Evolutionary conservation across 805 yeast species (phyloP), one percentile per base, ranked within the genome.

Genomic region (Candida germanica): DNA sequence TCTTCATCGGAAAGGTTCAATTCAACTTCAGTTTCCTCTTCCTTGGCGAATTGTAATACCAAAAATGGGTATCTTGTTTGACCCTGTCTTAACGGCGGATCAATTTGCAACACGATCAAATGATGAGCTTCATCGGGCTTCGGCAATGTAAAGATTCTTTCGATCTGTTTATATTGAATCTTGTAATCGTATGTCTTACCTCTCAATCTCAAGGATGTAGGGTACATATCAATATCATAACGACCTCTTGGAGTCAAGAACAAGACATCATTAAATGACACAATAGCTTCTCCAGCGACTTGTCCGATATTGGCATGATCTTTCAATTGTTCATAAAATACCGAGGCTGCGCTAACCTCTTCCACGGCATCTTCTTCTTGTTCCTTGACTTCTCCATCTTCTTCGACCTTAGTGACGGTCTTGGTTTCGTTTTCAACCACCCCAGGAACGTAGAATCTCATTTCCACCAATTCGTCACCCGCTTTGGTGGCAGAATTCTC

Each of bases 161-260:
- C 95, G 43, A 93, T 80, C 56, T 88, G 93, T 53, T 80, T 75
- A 61, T 86, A 91, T 58, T 85, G 96, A 42, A 93, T 76, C 64
- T 91, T 93, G 72, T 93, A 94, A 59, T 93, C 98, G 64, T 93
- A 93, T 2, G 98, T 93, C 63, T 91, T 93, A 58, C 99, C 99
- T 53, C 98, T 80, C 35, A 93, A 73, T 56, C 98, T 80, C 61
- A 93, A 76, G 34, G 93, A 84, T 20, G 78, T 76, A 23, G 86
- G 80, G 62, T 86, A 93, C 80, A 93, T 83, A 61, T 91, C 97
- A 50, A 93, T 84, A 59, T 93, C 98, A 59, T 89, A 93, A 61
- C 98, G 91, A 47, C 98, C 98, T 74, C 98, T 82, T 52, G 98
- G 98, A 1, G 98, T 93, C 40, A 93, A 77, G 72, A 93, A 87